Evolutionary conservation across 768 basidiomycete species (phyloP).

Genomic region (Amanita rubescens): DNA sequence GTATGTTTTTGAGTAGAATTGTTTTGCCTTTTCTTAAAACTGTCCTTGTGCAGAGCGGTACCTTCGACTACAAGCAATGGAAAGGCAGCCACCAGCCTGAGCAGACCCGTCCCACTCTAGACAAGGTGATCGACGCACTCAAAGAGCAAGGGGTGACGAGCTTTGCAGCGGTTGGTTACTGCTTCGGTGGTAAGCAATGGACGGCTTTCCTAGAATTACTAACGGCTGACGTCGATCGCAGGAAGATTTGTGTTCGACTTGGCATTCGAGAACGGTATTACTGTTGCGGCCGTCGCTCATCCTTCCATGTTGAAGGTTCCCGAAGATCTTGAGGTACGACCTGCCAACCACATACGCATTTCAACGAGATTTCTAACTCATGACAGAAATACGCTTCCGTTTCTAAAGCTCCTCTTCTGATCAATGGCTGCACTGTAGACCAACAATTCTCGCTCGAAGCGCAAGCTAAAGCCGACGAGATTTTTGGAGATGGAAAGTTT

Average conservation of each 20-base stretch:
- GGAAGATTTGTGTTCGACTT: conserved; percentile 56
- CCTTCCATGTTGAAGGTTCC: conserved; percentile 54
- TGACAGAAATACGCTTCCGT: conserved; percentile 36
- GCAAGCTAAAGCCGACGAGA: conserved; percentile 37
- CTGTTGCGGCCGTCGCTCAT: conserved; percentile 45
- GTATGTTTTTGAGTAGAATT: too few species aligned
- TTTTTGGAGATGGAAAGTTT: conserved; percentile 40
- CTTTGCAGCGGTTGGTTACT: conserved; percentile 61
- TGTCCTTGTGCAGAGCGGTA: too few species aligned
- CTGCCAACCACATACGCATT: too few species aligned
- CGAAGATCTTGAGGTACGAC: conserved; percentile 52
- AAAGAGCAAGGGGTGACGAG: conserved; percentile 49
- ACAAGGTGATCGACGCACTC: conserved; percentile 50
- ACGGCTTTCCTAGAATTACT: not conserved
- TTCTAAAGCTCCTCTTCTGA: conserved; percentile 51
- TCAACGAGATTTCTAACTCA: not conserved
- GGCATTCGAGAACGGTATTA: conserved; percentile 45
- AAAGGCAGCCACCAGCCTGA: conserved; percentile 31
- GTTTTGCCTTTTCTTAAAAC: too few species aligned
- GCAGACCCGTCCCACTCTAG: conserved; percentile 38
- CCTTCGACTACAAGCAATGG: conserved; percentile 40
- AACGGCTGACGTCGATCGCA: too few species aligned
- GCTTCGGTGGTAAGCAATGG: conserved; percentile 48
- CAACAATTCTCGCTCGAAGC: conserved; percentile 39
- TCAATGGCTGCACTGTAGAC: conserved; percentile 58